Evolutionary conservation across 78 protist species (phyloP), one percentile per base, ranked within the genome.

Genomic region (Planoprotostelium fungivorum): DNA sequence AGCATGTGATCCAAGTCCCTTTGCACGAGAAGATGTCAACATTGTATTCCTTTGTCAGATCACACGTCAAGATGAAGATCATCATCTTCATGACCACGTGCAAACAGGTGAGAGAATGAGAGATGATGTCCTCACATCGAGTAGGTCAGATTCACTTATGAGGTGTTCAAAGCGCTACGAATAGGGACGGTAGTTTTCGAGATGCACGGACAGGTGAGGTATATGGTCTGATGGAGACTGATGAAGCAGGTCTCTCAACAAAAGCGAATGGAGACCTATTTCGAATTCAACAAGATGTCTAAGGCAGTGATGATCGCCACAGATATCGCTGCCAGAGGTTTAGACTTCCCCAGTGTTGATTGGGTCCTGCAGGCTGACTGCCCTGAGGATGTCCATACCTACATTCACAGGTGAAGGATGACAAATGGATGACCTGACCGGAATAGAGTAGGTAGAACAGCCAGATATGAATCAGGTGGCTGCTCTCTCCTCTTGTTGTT

Each of bases 241-340:
- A 89, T 85, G 85, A 36, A 89, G 34, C 73, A 91, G 37, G 93
- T 93, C 37, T 37, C 88, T 84, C 36, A 36, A 37, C n/a, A 35
- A 37, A 34, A n/a, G 25, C 73, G 73, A 5, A 51, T 51, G 73
- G 73, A 51, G 73, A 51, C 73, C 5, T 51, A 25, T 16, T 51
- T 51, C 73, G 73, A 51, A 51, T 51, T 51, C 16, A 51, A 51
- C 16, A 51, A 16, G 16, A 25, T 51, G 73, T 25, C 73, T 25
- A 51, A 83, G 29, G 99, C 97, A n/a, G 96, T 97, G 1, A 83
- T 99, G 38, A 92, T 98, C 86, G 96, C 99, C 1, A 99, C 99
- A 0, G 99, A 99, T 89, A 87, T 99, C 31, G 99, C 99, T 0
- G 99, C 99, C 1, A 93, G 99, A 0, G 99, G 99, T 0, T 95